phyloP scores from a whole-genome alignment of 2,329 filamentous ascomycete genomes.

The Alternaria sp. region DNA sequence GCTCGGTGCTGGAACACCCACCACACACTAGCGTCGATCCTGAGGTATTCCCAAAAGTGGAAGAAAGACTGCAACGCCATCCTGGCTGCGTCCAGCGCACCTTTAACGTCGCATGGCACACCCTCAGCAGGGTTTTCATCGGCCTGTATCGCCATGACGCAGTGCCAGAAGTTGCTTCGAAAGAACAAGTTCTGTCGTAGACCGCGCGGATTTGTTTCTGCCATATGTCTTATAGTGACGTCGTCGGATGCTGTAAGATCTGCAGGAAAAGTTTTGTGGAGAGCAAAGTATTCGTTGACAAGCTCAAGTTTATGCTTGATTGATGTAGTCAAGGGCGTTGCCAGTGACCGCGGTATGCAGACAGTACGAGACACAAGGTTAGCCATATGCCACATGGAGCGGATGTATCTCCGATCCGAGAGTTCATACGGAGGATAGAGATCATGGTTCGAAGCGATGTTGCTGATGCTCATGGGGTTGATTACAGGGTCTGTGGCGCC shows the following conservation, averaged over 20 bases:
- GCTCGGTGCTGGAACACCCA: conserved; percentile 86
- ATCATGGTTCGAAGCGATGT: conserved; percentile 54
- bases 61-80: conserved; percentile 80
- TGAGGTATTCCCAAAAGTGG: conserved; percentile 73
- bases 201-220: conserved; percentile 69
- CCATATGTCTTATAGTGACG: conserved; percentile 66
- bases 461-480: conserved; percentile 62
- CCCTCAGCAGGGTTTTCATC: conserved; percentile 69
- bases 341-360: conserved; percentile 77
- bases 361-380: conserved; percentile 81
- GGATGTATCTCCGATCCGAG: conserved; percentile 65
- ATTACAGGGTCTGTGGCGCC: conserved; percentile 54
- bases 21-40: conserved; percentile 79
- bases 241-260: conserved; percentile 75
- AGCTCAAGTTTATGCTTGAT: conserved; percentile 74
- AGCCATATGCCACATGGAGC: conserved; percentile 80
- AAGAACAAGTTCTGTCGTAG: conserved; percentile 80
- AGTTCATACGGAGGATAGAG: conserved; percentile 52
- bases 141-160: conserved; percentile 80
- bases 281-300: conserved; percentile 72
- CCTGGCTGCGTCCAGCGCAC: conserved; percentile 77
- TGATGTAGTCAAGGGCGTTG: conserved; percentile 75
- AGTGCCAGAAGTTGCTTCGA: conserved; percentile 84
- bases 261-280: conserved; percentile 77
- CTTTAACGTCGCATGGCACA: conserved; percentile 67